These are phyloP conservation scores for Smittium mucronatum DNA, from an alignment of 371 early-diverging fungal species.

Conservation along the genomic window DNA sequence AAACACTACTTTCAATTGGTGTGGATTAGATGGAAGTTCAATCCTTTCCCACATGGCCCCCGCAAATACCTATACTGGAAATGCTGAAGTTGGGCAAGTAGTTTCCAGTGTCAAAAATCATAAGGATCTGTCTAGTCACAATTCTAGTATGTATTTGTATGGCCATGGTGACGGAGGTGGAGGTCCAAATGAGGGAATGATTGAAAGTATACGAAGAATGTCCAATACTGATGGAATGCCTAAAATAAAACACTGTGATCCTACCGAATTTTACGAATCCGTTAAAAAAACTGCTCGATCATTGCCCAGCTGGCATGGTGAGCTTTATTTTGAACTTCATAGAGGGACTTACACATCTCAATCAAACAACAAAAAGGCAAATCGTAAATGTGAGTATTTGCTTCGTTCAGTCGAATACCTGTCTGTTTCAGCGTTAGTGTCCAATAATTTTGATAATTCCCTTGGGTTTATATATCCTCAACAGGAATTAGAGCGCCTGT, in stretches of 20 bases:
- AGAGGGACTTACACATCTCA: slow-evolving; percentile 95
- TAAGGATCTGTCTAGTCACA: slow-evolving; percentile 65
- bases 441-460: slow-evolving; percentile 6
- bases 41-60: slow-evolving; percentile 74
- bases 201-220: slow-evolving; percentile 68
- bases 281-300: slow-evolving; percentile 50
- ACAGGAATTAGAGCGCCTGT: slow-evolving; percentile 56
- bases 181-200: slow-evolving; percentile 76
- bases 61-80: slow-evolving; percentile 62
- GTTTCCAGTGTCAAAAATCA: slow-evolving; percentile 57
- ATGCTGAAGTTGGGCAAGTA: slow-evolving; percentile 43
- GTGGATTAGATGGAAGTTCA: slow-evolving; percentile 56
- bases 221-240: slow-evolving; percentile 61
- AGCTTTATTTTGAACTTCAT: slow-evolving; percentile 92
- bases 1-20: slow-evolving; percentile 81
- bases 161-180: slow-evolving; percentile 98
- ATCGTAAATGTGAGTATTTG: slow-evolving; percentile 72
- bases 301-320: slow-evolving; percentile 80
- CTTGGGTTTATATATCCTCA: slow-evolving; percentile 47
- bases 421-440: slow-evolving; percentile 19
- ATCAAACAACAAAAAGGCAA: slow-evolving; percentile 66
- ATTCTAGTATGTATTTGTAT: slow-evolving; percentile 68
- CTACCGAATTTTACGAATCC: slow-evolving; percentile 62
- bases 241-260: slow-evolving; percentile 54
- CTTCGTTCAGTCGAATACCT: slow-evolving; percentile 73